Evolutionary conservation across 1,284 basidiomycete genomes (phyloP).

Genomic region (Ustilago crameri): DNA sequence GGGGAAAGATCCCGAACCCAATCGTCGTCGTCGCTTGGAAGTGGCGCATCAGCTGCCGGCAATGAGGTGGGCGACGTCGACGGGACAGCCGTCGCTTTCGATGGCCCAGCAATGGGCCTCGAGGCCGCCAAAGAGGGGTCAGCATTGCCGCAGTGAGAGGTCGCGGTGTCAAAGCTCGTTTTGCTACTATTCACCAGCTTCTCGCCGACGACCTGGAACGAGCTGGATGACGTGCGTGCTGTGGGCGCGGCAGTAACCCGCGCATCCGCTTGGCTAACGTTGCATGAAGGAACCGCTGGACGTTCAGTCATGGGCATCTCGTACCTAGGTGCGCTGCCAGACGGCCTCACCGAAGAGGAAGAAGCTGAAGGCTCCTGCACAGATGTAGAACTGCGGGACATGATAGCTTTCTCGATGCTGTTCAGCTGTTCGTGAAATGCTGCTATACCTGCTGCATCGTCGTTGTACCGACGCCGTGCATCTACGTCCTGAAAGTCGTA

Average conservation of each 20-base stretch:
- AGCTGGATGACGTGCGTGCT: slow-evolving; percentile 15
- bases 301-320: not conserved
- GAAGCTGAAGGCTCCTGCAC: not conserved
- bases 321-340: not conserved
- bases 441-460: not conserved
- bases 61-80: not conserved
- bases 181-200: slow-evolving; percentile 1
- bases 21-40: slow-evolving; percentile 2
- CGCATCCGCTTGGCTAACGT: not conserved
- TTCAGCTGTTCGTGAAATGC: not conserved
- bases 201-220: slow-evolving; percentile 37
- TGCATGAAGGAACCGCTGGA: not conserved
- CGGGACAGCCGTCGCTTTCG: not conserved
- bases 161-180: not conserved
- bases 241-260: not conserved
- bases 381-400: not conserved
- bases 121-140: not conserved
- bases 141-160: not conserved
- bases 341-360: not conserved
- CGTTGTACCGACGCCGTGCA: not conserved
- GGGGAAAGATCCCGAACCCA: not conserved
- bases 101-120: not conserved
- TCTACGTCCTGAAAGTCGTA: not conserved
- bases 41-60: not conserved
- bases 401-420: not conserved